Conservation (phyloP, 495 filamentous ascomycete genomes). For the Oidiodendron maius region DNA sequence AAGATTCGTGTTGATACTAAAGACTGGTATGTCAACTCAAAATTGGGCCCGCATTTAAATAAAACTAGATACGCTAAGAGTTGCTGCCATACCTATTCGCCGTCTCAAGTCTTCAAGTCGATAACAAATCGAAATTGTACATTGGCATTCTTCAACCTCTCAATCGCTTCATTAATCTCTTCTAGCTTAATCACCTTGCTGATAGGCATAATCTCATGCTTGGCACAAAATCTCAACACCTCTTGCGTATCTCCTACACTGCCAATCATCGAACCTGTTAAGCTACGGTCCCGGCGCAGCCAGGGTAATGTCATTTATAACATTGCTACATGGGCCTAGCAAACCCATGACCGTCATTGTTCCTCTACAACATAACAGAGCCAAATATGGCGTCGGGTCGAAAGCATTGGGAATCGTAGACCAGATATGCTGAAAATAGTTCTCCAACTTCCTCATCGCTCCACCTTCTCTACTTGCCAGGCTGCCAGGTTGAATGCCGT, state of each 20-base stretch:
- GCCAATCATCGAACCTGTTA: constrained; percentile 9
- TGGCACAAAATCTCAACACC: constrained; percentile 1
- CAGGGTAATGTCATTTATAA: constrained; percentile 3
- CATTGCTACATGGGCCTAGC: constrained; percentile 3
- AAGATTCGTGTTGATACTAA: neutral
- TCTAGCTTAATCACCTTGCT: constrained; percentile 8
- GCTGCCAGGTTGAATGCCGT: too few species aligned
- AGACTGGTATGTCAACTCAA: neutral
- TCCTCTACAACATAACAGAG: neutral
- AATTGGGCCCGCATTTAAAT: constrained; percentile 31
- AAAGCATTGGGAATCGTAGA: too few species aligned
- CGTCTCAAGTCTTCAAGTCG: constrained; percentile 3
- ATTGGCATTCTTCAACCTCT: constrained; percentile 6
- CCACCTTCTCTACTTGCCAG: too few species aligned
- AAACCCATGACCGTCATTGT: constrained; percentile 9
- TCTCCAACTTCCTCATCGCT: neutral
- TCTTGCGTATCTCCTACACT: constrained; percentile 5
- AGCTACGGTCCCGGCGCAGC: constrained; percentile 4
- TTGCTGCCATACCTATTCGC: neutral
- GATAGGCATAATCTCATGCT: constrained; percentile 3
- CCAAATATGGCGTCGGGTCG: constrained; percentile 5
- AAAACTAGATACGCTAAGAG: neutral
- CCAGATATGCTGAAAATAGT: neutral
- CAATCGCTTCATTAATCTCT: constrained; percentile 8
- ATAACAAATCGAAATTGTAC: constrained; percentile 10